Percentiles rank a stretch among this genome's conserved stretches.
These are phyloP conservation scores for Rhizopus sp. DNA, from an alignment of 371 early-diverging fungal species.

Conservation along the genomic window DNA sequence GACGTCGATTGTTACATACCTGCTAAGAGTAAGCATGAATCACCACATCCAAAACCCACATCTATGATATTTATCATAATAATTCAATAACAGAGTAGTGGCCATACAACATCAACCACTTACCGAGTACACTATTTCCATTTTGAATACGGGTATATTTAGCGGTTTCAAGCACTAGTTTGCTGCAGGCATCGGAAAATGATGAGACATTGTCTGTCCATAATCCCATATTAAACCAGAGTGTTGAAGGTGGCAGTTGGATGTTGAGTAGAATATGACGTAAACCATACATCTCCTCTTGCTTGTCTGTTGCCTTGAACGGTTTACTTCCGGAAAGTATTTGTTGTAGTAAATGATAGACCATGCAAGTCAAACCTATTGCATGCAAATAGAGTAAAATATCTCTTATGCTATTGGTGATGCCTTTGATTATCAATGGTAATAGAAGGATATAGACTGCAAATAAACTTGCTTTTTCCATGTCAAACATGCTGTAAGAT, in stretches of 20 bases:
- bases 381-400: constrained; percentile 36
- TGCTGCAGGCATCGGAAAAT: constrained; percentile 37
- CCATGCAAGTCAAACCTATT: constrained; percentile 19
- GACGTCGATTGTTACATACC: constrained; percentile 13
- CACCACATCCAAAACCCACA: constrained; percentile 57
- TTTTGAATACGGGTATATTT: constrained; percentile 15
- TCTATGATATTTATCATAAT: constrained; percentile 20
- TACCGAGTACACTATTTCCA: constrained; percentile 33
- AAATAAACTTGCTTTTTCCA: constrained; percentile 2
- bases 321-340: background rate
- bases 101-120: background rate
- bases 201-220: constrained; percentile 27
- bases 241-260: constrained; percentile 33
- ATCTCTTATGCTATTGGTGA: background rate
- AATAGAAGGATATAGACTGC: constrained; percentile 7
- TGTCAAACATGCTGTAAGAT: background rate
- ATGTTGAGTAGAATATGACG: constrained; percentile 37
- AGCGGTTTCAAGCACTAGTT: constrained; percentile 25
- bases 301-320: background rate
- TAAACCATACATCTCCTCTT: constrained; percentile 38
- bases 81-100: background rate
- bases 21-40: constrained; percentile 47
- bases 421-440: constrained; percentile 2
- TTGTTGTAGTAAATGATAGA: background rate
- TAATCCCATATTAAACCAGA: constrained; percentile 55